phyloP scores from a whole-genome alignment of 2,329 filamentous ascomycete species.

The Ophiostoma piceae region DNA sequence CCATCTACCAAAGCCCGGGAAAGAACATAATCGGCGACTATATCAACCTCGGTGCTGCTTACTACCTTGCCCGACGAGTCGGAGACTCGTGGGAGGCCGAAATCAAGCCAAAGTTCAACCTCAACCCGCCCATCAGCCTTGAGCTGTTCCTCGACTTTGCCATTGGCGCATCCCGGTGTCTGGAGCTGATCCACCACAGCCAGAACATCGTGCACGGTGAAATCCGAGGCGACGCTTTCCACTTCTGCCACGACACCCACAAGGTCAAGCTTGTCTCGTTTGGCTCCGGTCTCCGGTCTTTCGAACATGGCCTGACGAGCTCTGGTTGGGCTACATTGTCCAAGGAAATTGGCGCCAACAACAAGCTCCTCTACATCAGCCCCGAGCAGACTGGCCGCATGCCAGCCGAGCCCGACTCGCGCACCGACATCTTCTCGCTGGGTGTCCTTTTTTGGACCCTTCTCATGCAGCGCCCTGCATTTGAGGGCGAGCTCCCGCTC shows the following conservation, averaged over 20 bases:
- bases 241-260: conserved; percentile 67
- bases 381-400: conserved; percentile 92
- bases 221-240: conserved; percentile 83
- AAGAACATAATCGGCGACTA: conserved; percentile 65
- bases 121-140: conserved; percentile 61
- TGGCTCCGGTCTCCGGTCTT: conserved; percentile 78
- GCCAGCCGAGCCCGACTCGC: conserved; percentile 82
- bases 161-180: conserved; percentile 76
- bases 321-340: conserved; percentile 81
- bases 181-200: conserved; percentile 87
- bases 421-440: conserved; percentile 90
- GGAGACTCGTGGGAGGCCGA: conserved; percentile 47
- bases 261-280: conserved; percentile 76
- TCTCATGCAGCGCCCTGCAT: conserved; percentile 72
- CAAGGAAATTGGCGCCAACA: conserved; percentile 76
- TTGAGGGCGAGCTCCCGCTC: conserved; percentile 71
- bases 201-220: conserved; percentile 85
- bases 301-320: conserved; percentile 82
- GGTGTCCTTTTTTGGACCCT: conserved; percentile 86
- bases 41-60: conserved; percentile 73
- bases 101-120: conserved; percentile 39
- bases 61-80: conserved; percentile 52
- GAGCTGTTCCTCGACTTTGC: conserved; percentile 83
- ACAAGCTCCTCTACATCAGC: conserved; percentile 86
- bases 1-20: conserved; percentile 75